Evolutionary conservation across 345 rosid genomes (phyloP).

Genomic region (Gossypium raimondii): DNA sequence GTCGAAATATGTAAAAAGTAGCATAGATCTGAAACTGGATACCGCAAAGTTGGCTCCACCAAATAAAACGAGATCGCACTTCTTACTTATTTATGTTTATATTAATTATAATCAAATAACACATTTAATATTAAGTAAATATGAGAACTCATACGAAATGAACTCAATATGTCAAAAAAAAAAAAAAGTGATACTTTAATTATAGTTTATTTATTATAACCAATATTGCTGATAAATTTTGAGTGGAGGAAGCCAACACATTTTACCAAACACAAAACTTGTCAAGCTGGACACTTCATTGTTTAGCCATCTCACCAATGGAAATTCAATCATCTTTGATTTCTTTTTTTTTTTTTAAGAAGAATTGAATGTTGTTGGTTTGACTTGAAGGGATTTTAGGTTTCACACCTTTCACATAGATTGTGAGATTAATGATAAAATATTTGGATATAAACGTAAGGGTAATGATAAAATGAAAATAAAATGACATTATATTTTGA

Average conservation of each 20-base stretch:
- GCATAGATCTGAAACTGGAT: not conserved
- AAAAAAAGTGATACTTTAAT: no score
- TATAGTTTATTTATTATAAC: no score
- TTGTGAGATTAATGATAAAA: no score
- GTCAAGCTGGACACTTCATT: not conserved
- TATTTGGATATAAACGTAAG: no score
- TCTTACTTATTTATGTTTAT: no score
- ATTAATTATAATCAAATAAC: no score
- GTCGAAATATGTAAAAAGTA: not conserved
- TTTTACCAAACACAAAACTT: not conserved
- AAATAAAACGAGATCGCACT: not conserved
- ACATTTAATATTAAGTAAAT: no score
- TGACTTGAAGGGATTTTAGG: not conserved
- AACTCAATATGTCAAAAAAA: no score
- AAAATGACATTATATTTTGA: not conserved
- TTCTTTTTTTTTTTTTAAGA: not conserved
- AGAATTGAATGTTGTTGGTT: not conserved
- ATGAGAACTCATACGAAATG: no score
- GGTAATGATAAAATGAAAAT: no score
- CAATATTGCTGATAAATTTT: no score
- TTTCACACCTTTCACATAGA: not conserved
- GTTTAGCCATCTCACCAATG: not conserved
- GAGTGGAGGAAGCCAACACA: not conserved
- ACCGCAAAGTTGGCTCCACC: not conserved
- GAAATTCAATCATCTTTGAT: not conserved